phyloP scores from a whole-genome alignment of 2,329 filamentous ascomycete species.

The Byssochlamys sp. region DNA sequence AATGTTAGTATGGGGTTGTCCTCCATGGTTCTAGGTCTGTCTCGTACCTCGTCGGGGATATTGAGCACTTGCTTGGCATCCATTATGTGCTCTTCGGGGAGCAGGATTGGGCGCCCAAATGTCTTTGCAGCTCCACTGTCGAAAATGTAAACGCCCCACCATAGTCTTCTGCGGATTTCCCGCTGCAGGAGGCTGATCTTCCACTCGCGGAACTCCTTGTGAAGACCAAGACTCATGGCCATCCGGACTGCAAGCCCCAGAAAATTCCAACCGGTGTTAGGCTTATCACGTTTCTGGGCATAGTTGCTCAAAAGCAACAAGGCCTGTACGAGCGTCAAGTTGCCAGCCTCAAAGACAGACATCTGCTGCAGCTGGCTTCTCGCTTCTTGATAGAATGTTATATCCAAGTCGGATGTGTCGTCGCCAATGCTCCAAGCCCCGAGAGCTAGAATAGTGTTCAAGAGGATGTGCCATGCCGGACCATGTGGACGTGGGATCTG shows the following conservation, averaged over 20 bases:
- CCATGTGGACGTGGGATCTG: slow-evolving; percentile 34
- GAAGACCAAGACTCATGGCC: slow-evolving; percentile 43
- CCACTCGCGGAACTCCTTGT: slow-evolving; percentile 42
- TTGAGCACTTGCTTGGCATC: slow-evolving; percentile 38
- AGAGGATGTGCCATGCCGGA: slow-evolving; percentile 36
- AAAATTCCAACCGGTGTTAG: slow-evolving; percentile 43
- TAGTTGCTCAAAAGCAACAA: slow-evolving; percentile 41
- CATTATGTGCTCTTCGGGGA: slow-evolving; percentile 36
- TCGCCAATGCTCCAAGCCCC: slow-evolving; percentile 37
- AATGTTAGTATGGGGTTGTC: background rate
- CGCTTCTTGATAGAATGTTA: slow-evolving; percentile 40
- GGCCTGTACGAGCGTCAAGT: slow-evolving; percentile 40
- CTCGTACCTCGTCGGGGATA: slow-evolving; percentile 31
- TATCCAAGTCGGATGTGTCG: slow-evolving; percentile 34
- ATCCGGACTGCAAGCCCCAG: slow-evolving; percentile 41
- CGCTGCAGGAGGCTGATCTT: slow-evolving; percentile 35
- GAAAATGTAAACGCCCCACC: slow-evolving; percentile 39
- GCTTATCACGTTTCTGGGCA: slow-evolving; percentile 43
- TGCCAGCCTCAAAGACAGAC: slow-evolving; percentile 40
- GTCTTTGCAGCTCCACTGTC: slow-evolving; percentile 43
- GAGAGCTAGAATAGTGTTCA: slow-evolving; percentile 38
- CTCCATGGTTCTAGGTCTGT: background rate
- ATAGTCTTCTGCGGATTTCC: slow-evolving; percentile 33
- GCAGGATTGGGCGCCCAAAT: slow-evolving; percentile 40
- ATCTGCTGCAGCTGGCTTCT: slow-evolving; percentile 38